Conservation (phyloP, 352 stramenopile species). For the Phytophthora pluvialis region DNA sequence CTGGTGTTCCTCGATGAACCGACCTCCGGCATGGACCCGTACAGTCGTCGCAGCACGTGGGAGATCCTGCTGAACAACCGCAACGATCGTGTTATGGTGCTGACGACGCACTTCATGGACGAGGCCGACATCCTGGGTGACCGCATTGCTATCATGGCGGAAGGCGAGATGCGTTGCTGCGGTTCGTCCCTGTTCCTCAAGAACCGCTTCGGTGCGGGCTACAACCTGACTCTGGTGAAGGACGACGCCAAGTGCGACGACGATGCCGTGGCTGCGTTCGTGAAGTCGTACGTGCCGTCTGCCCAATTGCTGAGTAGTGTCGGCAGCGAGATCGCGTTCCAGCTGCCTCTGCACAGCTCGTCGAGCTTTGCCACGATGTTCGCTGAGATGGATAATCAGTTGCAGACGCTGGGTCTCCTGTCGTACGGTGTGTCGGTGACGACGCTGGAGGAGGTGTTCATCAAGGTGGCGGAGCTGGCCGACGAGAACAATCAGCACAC, state of each 20-base stretch:
- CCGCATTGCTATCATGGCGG: slow-evolving; percentile 82
- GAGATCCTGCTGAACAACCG: slow-evolving; percentile 67
- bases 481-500: slow-evolving; percentile 50
- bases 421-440: slow-evolving; percentile 82
- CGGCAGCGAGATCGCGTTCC: slow-evolving; percentile 74
- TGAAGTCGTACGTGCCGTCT: slow-evolving; percentile 32
- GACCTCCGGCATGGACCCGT: slow-evolving; percentile 95
- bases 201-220: slow-evolving; percentile 64
- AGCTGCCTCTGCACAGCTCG: slow-evolving; percentile 54
- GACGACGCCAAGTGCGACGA: slow-evolving; percentile 36
- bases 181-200: slow-evolving; percentile 84
- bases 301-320: slow-evolving; percentile 65
- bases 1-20: slow-evolving; percentile 91
- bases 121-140: slow-evolving; percentile 87
- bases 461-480: slow-evolving; percentile 61
- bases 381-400: slow-evolving; percentile 49
- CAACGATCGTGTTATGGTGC: slow-evolving; percentile 73
- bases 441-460: slow-evolving; percentile 77
- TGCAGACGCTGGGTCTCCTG: slow-evolving; percentile 41
- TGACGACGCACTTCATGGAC: slow-evolving; percentile 96
- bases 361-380: slow-evolving; percentile 63
- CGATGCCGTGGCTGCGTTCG: slow-evolving; percentile 28
- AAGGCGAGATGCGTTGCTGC: slow-evolving; percentile 69
- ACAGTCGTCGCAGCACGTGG: slow-evolving; percentile 93
- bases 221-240: slow-evolving; percentile 73